These are phyloP conservation scores for Closterium sp. DNA, from an alignment of 139 green algal species.

Conservation along the genomic window DNA sequence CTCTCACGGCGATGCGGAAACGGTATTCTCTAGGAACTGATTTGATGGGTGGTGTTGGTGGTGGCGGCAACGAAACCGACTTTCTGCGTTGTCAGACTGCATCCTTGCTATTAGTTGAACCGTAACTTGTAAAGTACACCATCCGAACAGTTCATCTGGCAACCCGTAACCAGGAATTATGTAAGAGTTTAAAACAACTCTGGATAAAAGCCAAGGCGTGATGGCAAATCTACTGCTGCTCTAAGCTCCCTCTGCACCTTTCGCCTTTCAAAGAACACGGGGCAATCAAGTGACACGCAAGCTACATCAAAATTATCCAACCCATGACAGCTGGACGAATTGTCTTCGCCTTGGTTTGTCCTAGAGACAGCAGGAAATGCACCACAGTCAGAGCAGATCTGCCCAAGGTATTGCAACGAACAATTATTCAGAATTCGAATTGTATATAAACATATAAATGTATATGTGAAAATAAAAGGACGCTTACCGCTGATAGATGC, in stretches of 20 bases:
- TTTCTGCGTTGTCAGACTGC: too few relatives aligned
- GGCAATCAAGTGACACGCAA: constrained; percentile 87
- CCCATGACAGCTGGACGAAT: neutral
- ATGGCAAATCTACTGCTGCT: neutral
- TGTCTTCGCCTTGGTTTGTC: neutral
- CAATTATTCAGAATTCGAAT: neutral
- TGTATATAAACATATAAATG: neutral
- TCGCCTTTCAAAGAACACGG: constrained; percentile 82
- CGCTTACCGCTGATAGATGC: constrained; percentile 15
- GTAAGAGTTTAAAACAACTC: neutral
- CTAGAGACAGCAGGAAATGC: neutral
- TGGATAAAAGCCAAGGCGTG: neutral
- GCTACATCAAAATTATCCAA: constrained; percentile 57
- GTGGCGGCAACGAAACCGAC: too few relatives aligned
- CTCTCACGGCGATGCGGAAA: too few relatives aligned
- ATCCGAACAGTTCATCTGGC: too few relatives aligned
- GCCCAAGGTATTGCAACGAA: neutral
- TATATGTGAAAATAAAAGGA: neutral
- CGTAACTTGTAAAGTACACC: too few relatives aligned
- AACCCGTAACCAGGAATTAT: too few relatives aligned
- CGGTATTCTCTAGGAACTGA: neutral
- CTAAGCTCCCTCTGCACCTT: constrained; percentile 63
- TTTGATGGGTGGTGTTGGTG: too few relatives aligned
- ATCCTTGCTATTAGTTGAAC: too few relatives aligned
- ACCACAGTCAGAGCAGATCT: neutral